Percentiles rank a stretch among this genome's conserved stretches.
Conservation (phyloP, 148 eudicot genomes). For the Rhododendron mucronatum region DNA sequence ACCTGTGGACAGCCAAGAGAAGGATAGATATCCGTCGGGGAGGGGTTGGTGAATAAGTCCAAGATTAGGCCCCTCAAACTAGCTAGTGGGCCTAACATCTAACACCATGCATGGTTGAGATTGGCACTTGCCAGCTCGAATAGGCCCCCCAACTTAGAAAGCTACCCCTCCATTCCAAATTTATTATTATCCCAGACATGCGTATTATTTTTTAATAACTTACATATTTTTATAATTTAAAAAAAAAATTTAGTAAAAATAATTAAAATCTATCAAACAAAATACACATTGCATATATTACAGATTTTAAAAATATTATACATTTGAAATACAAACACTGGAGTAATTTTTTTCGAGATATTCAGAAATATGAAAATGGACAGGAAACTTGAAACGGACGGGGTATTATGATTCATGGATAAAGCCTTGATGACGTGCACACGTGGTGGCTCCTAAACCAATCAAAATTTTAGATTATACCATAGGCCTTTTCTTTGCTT, state of each 20-base stretch:
- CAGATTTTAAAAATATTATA: too few relatives aligned
- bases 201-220: too few relatives aligned
- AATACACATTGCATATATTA: too few relatives aligned
- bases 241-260: too few relatives aligned
- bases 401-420: background rate
- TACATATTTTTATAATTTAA: too few relatives aligned
- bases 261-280: too few relatives aligned
- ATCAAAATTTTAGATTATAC: background rate
- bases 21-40: background rate
- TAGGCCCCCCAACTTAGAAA: background rate
- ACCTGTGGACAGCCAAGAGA: background rate
- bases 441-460: background rate
- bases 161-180: too few relatives aligned
- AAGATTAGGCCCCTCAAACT: background rate
- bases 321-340: too few relatives aligned
- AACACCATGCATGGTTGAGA: background rate
- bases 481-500: background rate
- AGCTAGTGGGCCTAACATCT: background rate
- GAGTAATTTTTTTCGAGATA: too few relatives aligned
- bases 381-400: too few relatives aligned
- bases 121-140: background rate
- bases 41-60: background rate
- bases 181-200: too few relatives aligned
- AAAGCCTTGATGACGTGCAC: background rate
- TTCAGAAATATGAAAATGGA: too few relatives aligned